Percentiles rank a stretch among this genome's conserved stretches.
Conservation (phyloP, 129 eudicot species). For the Pseudognaphalium luteoalbum region DNA sequence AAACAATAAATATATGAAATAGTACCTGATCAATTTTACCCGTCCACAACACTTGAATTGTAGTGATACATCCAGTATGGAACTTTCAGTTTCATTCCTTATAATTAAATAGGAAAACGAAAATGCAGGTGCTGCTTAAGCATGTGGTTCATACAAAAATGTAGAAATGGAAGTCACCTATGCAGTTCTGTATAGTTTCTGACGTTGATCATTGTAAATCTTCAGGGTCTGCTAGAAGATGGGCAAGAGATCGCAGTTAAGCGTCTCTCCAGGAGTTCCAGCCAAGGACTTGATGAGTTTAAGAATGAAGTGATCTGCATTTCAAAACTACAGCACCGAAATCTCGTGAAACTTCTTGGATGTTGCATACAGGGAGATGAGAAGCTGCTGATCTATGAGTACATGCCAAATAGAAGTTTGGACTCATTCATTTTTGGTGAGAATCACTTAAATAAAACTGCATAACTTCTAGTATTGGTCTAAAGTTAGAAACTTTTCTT, state of each 20-base stretch:
- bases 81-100: too few relatives aligned
- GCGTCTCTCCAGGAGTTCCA: conserved; percentile 21
- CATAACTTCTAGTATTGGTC: too few relatives aligned
- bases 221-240: conserved; percentile 22
- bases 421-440: conserved; percentile 23
- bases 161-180: too few relatives aligned
- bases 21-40: too few relatives aligned
- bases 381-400: conserved; percentile 25
- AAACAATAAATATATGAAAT: too few relatives aligned
- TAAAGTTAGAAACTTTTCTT: too few relatives aligned
- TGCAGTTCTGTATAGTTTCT: neutral
- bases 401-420: conserved; percentile 31
- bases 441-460: neutral
- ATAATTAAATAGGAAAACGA: too few relatives aligned
- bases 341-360: conserved; percentile 29
- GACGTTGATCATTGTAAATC: neutral
- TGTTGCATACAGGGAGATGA: conserved; percentile 29
- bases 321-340: conserved; percentile 24
- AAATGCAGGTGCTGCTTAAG: too few relatives aligned
- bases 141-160: too few relatives aligned
- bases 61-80: too few relatives aligned
- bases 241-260: conserved; percentile 29
- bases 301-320: conserved; percentile 33
- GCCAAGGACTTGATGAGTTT: conserved; percentile 29
- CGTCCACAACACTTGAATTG: too few relatives aligned